Percentiles rank a stretch among this genome's conserved stretches.
Evolutionary conservation across 108 stramenopile genomes (phyloP).

Genomic region (Craspedostauros australis): DNA sequence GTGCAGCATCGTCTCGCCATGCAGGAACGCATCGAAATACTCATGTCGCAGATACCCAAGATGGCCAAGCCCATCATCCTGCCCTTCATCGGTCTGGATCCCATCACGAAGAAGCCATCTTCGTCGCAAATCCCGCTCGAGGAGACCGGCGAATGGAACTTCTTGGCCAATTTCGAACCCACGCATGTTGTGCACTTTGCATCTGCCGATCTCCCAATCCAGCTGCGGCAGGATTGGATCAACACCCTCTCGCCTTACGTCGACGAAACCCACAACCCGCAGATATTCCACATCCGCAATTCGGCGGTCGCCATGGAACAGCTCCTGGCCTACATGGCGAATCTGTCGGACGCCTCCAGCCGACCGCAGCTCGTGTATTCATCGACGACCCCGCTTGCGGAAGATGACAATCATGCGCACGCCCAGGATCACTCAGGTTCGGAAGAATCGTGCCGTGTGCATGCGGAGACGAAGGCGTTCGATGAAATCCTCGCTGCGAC

Average conservation of each 20-base stretch:
- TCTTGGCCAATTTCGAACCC: conserved; percentile 21
- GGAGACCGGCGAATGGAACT: conserved; percentile 2
- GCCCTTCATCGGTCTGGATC: conserved; percentile 59
- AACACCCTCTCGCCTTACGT: conserved; percentile 28
- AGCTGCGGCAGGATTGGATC: conserved; percentile 4
- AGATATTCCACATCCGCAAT: conserved; percentile 49
- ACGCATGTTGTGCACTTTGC: conserved; percentile 79
- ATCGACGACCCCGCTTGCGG: conserved; percentile 11
- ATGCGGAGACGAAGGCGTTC: conserved; percentile 23
- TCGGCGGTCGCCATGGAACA: conserved; percentile 68
- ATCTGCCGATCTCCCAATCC: conserved; percentile 8
- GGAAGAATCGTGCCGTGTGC: background rate
- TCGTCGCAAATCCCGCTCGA: background rate
- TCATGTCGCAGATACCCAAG: conserved; percentile 36
- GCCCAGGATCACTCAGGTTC: background rate
- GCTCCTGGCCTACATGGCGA: conserved; percentile 19
- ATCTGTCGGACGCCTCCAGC: background rate
- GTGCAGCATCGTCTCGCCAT: conserved; percentile 42
- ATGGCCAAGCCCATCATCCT: conserved; percentile 27
- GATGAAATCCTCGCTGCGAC: conserved; percentile 68
- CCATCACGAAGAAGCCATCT: conserved; percentile 16
- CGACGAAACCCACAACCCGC: conserved; percentile 21
- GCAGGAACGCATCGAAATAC: conserved; percentile 41
- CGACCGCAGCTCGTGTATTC: conserved; percentile 34
- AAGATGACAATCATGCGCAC: background rate